Base-by-base conservation (phyloP, 2,329 filamentous ascomycete species). In the Aspergillus sp. region DNA sequence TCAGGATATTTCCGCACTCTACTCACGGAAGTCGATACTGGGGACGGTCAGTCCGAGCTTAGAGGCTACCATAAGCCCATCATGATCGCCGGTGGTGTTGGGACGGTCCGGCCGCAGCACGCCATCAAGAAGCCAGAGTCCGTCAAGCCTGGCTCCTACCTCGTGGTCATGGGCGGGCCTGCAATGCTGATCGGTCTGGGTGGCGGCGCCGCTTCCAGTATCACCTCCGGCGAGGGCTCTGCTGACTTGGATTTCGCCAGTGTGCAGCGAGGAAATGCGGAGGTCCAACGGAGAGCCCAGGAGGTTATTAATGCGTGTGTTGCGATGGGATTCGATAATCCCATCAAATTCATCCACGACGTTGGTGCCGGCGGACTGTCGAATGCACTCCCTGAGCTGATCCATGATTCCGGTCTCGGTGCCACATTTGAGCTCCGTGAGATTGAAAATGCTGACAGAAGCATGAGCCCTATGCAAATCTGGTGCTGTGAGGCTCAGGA, bases 401-500 rank as follows among this genome's bases (percentile, higher is more conserved):
- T 93, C 26, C 83, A 93, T 49, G 91, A 98, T 58, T 86, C 89
- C 29, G 86, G 86, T 1, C 81, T 85, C 33, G 91, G 91, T 35
- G 91, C 88, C 31, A 80, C 77, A 28, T 96, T 98, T 45, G 89
- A 98, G 60, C 72, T 98, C n/a, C 79, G 91, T 42, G 85, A 96
- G 52, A 73, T 98, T 24, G 86, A 95, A 55, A 94, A 77, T 55
- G 83, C 85, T 2, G 91, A 96, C 60, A 77, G 72, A 43, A 82
- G 85, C 53, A 89, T 98, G 82, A 94, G 85, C 51, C 91, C 91
- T 13, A 74, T 98, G 36, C 85, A 96, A 56, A 94, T 98, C 29
- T 96, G 89, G 88, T 95, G 91, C 60, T 93, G 89, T 49, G 89
- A 96, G 58, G 86, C 91, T 0, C 91, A 98, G 57, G 91, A 98